Conservation (phyloP, 108 stramenopile genomes). For the Nannochloropsis salina region DNA sequence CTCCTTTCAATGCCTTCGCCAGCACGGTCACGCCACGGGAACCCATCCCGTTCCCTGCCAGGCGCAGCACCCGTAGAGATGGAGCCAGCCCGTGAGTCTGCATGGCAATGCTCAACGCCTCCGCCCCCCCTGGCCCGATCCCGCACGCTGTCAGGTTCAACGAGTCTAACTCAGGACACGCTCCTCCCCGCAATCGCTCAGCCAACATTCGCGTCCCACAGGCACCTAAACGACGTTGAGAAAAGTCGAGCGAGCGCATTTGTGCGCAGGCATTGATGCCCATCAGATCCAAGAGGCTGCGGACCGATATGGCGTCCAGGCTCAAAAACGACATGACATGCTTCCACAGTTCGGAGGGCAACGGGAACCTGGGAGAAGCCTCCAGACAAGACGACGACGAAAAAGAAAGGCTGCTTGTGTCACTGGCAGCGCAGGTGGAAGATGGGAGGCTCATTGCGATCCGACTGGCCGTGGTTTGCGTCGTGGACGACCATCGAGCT, state of each 20-base stretch:
- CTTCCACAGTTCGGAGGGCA: neutral
- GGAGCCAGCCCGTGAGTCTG: neutral
- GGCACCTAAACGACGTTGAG: neutral
- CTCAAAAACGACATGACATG: neutral
- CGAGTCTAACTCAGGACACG: neutral
- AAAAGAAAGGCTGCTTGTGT: neutral
- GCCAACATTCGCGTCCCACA: neutral
- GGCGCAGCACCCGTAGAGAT: neutral
- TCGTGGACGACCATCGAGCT: neutral
- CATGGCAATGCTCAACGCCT: neutral
- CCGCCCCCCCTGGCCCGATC: neutral
- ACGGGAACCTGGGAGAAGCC: neutral
- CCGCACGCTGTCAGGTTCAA: neutral
- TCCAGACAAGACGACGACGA: neutral
- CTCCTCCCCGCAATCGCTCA: neutral
- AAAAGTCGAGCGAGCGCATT: neutral
- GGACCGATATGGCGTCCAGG: neutral
- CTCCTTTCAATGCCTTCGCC: neutral
- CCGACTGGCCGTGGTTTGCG: neutral
- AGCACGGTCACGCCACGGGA: neutral
- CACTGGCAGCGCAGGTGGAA: neutral
- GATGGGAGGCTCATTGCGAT: neutral
- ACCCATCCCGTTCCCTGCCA: neutral
- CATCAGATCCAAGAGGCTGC: neutral
- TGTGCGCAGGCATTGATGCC: neutral